Base-by-base conservation (phyloP, 2,329 filamentous ascomycete species). In the Pseudonectria foliicola region DNA sequence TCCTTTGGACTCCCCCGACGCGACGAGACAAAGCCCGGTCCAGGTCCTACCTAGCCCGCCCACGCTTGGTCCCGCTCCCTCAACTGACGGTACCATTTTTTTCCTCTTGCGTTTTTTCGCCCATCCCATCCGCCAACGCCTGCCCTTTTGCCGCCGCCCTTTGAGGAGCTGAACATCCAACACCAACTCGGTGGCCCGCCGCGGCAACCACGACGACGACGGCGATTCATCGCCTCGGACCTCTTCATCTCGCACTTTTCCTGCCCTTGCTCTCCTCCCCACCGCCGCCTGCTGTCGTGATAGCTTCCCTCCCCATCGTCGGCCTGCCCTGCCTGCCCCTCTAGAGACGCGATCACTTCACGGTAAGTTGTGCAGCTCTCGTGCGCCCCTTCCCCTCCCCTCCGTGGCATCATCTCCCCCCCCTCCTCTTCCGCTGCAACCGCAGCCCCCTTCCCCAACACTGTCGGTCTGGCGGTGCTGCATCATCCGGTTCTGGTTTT, bases 331-430 rank as follows among this genome's bases (percentile, higher is more conserved):
- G 18, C 18, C 8, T 8, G 15, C 31, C 31, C 28, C 23, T 27
- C 38, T 14, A 48, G 42, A 49, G 59, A 59, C 60, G 60, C 55
- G 59, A 63, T 63, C 56, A 56, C 60, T 62, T 63, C 59, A 55
- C 48, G 48, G 58, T 61, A 50, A 59, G 59, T 61, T 53, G 46
- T 44, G 44, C 47, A 34, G 31, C 43, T 39, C 38, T 35, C 36
- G 29, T 36, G 42, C 24, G 30, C 29, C 23, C 25, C n/a, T 24
- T 28, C 25, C 18, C 18, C 26, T 13, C 27, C 29, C 35, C 32
- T 24, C 37, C 31, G 25, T 24, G 31, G 14, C 13, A 13, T 43
- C 45, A 37, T 38, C 39, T 40, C 35, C 41, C 35, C 33, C 44
- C 40, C 43, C 40, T 30, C 34, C 21, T 27, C 37, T 29, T 25